Evolutionary conservation across 257 asterid genomes (phyloP), one percentile per base, ranked within the genome.

Genomic region (Echites panduratus): DNA sequence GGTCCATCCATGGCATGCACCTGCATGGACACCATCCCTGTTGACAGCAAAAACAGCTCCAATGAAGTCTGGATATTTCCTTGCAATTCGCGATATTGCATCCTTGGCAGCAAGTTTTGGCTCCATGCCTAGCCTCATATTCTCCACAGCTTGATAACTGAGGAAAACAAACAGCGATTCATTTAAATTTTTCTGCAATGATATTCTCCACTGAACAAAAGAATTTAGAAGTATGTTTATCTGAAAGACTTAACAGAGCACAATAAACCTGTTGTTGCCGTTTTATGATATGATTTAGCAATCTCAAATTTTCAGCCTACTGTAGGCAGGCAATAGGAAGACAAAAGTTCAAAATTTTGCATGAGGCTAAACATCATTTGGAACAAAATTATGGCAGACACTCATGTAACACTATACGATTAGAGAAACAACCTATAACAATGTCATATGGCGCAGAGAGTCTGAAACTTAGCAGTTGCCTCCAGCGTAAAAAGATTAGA

Each of bases 1-100:
- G 57, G 96, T 91, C 99, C 99, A 94, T 48, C 99, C 97, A 79
- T 91, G 86, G 87, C 95, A 91, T 50, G 98, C 98, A 22, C 98
- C 98, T 1, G 93, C 97, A 74, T 94, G 99, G 44, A 70, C 75
- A 1, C 99, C 98, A 43, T 78, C 78, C 82, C 78, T 87, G 70
- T 84, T 80, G 22, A 94, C 84, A 0, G 95, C 98, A 77, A 94
- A 89, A 79, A 90, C 78, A 41, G 98, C 99, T 78, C 99, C 99
- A 1, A 87, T 85, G 68, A 94, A 94, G 79, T 84, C 73, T 0
- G 97, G 98, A 79, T 67, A 94, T 79, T 86, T 91, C 76, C 88
- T 81, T 0, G 89, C 78, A 26, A 94, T 94, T 78, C 97, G 85
- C 24, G 92, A 80, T 78, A 94, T 86, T 72, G 97, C 96, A 71